Percentiles rank a stretch among this genome's conserved stretches.
Conservation (phyloP, 139 green algal species). For the Chlamydomonas schloesseri region DNA sequence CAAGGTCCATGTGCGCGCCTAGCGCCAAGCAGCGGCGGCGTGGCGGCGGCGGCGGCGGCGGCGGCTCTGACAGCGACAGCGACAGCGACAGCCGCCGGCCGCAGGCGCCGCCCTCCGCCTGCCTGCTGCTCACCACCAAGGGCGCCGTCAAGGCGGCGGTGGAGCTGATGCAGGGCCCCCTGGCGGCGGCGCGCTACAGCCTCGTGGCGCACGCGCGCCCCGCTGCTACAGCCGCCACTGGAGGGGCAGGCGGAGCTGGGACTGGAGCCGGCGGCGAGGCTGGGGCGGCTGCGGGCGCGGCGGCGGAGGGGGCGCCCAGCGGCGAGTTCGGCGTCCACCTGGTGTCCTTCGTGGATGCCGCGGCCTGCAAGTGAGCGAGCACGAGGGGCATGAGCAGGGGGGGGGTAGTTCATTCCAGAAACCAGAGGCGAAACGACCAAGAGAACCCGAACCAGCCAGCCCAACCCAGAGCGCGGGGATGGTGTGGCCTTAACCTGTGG, state of each 20-base stretch:
- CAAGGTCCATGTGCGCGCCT: not conserved
- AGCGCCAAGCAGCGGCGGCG: not conserved
- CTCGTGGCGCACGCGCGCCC: not conserved
- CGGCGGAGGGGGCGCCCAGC: not conserved
- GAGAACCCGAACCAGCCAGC: too few relatives aligned
- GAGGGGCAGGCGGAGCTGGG: too few relatives aligned
- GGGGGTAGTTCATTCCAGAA: too few relatives aligned
- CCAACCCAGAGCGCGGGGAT: too few relatives aligned
- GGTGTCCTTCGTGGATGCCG: slow-evolving; percentile 21
- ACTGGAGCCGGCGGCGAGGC: too few relatives aligned
- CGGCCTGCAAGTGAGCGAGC: slow-evolving; percentile 20
- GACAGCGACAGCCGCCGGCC: not conserved
- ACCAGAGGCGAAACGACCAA: too few relatives aligned
- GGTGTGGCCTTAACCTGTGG: too few relatives aligned
- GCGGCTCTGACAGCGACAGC: not conserved
- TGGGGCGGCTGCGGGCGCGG: too few relatives aligned
- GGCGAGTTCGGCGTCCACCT: slow-evolving; percentile 30
- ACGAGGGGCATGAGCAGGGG: too few relatives aligned
- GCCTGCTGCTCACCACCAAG: slow-evolving; percentile 39
- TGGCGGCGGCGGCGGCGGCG: not conserved
- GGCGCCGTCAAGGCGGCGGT: slow-evolving; percentile 16
- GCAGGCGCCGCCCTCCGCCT: slow-evolving; percentile 2
- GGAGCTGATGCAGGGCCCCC: slow-evolving; percentile 35
- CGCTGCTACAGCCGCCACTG: too few relatives aligned
- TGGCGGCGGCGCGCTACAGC: slow-evolving; percentile 3